Evolutionary conservation across 2,329 filamentous ascomycete genomes (phyloP), one percentile per base, ranked within the genome.

Genomic region (Myriangium duriaei): DNA sequence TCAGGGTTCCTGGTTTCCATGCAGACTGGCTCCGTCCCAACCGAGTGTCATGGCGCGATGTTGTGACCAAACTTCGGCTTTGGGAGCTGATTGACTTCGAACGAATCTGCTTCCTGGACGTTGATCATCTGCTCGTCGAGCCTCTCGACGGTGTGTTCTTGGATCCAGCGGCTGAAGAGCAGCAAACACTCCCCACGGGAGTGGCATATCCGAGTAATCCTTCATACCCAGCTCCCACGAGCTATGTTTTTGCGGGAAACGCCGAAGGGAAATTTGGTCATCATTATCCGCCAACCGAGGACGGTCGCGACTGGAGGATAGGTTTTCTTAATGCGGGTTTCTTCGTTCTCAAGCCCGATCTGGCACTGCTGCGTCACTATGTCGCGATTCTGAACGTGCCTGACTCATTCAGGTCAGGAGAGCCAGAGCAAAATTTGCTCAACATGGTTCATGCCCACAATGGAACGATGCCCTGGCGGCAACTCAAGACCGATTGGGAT

Each of bases 381-480:
- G 40, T 43, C 18, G 45, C 47, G n/a, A 41, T 55, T 4, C 40
- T 58, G 28, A 40, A 50, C 30, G 49, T 50, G 11, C 44, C 47
- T 7, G 19, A 49, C 36, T 45, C 47, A 4, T 60, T 58, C 44
- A 46, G 56, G 17, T 47, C 54, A n/a, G 41, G 39, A 6, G 51
- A 55, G 36, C 51, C 49, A 3, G 57, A 59, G 44, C 56, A 60
- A 41, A 57, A 56, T 29, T 43, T 59, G 4, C 41, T 59, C 17
- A 61, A 61, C 45, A 52, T 52, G 31, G 55, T 51, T 6, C 59
- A 62, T 41, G 37, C 50, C 5, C 37, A 46, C 7, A 54, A 56
- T 1, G 59, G 60, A n/a, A 56, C 55, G n/a, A 62, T 62, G 59
- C 59, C 59, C 3, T 63, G 59, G 59, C 47, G 44, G n/a, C 49